These are phyloP conservation scores for Colletotrichum sidae DNA, from an alignment of 2,329 filamentous ascomycete genomes.

Conservation along the genomic window DNA sequence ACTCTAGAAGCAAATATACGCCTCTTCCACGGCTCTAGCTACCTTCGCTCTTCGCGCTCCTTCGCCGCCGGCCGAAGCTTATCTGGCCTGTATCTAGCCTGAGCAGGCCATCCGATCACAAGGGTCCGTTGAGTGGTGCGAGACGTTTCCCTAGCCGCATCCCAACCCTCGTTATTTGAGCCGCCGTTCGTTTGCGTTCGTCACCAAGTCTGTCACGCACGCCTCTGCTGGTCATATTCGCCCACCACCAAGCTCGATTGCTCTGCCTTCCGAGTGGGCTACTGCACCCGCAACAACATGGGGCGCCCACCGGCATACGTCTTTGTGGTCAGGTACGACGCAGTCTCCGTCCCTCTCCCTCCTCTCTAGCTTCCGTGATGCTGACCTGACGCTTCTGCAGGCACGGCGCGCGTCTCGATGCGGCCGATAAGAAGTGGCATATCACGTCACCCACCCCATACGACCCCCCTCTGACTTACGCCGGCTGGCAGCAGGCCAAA, in stretches of 20 bases:
- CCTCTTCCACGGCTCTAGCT: constrained; percentile 1
- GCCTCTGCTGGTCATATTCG: constrained; percentile 6
- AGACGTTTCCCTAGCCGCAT: constrained; percentile 24
- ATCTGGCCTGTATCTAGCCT: constrained; percentile 24
- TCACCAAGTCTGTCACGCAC: constrained; percentile 17
- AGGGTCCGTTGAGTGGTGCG: constrained; percentile 2
- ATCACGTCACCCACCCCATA: constrained; percentile 93
- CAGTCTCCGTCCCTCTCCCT: not conserved
- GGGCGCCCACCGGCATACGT: constrained; percentile 56
- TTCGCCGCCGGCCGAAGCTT: constrained; percentile 33
- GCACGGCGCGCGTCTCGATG: constrained; percentile 93
- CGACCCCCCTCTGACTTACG: constrained; percentile 94
- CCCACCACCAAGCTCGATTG: constrained; percentile 10
- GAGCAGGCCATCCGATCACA: constrained; percentile 30
- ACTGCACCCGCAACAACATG: constrained; percentile 45
- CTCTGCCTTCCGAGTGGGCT: constrained; percentile 3
- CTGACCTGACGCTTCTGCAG: constrained; percentile 48
- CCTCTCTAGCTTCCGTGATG: not conserved
- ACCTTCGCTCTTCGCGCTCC: constrained; percentile 27
- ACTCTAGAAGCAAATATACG: not conserved
- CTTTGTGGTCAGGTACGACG: constrained; percentile 56
- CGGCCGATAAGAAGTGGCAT: constrained; percentile 95
- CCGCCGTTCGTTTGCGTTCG: constrained; percentile 21
- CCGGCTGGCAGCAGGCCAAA: constrained; percentile 89
- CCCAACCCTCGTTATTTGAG: constrained; percentile 11